Evolutionary conservation across 208 protist species (phyloP).

Genomic region (Wallacemonas collosoma): DNA sequence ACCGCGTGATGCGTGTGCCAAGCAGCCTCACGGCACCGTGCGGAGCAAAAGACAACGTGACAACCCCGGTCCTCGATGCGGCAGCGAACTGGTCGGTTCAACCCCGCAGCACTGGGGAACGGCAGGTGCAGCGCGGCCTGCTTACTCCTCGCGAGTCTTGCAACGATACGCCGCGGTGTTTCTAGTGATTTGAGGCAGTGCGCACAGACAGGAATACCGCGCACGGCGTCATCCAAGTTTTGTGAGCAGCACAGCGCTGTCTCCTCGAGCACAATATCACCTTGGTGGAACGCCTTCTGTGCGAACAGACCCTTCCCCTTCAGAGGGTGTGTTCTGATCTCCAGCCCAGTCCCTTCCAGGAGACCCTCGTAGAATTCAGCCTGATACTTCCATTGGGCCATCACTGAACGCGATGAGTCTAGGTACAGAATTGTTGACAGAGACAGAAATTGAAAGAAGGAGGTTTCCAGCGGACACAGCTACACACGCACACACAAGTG

Average conservation of each 20-base stretch:
- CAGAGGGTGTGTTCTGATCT: conserved; percentile 47
- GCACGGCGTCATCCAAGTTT: conserved; percentile 62
- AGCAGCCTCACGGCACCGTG: conserved; percentile 51
- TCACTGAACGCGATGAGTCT: background rate
- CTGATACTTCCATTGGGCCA: conserved; percentile 54
- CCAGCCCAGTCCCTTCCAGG: conserved; percentile 37
- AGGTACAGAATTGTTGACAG: background rate
- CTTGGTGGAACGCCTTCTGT: conserved; percentile 25
- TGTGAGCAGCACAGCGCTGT: conserved; percentile 74
- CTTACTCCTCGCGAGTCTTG: conserved; percentile 39
- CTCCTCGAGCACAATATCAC: conserved; percentile 63
- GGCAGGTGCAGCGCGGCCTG: conserved; percentile 34
- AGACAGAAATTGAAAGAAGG: background rate
- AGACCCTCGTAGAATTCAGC: conserved; percentile 39
- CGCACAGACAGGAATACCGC: conserved; percentile 45
- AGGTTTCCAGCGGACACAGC: no score
- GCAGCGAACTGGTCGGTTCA: conserved; percentile 34
- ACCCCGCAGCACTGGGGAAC: conserved; percentile 14
- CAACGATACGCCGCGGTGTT: conserved; percentile 42
- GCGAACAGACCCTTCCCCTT: conserved; percentile 77
- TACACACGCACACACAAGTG: no score
- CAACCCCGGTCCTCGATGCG: conserved; percentile 44
- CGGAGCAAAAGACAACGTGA: conserved; percentile 54
- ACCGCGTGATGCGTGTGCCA: conserved; percentile 46
- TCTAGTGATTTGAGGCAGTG: conserved; percentile 65